Evolutionary conservation across 2,329 filamentous ascomycete genomes (phyloP), one percentile per base, ranked within the genome.

Genomic region (Botrytis elliptica): DNA sequence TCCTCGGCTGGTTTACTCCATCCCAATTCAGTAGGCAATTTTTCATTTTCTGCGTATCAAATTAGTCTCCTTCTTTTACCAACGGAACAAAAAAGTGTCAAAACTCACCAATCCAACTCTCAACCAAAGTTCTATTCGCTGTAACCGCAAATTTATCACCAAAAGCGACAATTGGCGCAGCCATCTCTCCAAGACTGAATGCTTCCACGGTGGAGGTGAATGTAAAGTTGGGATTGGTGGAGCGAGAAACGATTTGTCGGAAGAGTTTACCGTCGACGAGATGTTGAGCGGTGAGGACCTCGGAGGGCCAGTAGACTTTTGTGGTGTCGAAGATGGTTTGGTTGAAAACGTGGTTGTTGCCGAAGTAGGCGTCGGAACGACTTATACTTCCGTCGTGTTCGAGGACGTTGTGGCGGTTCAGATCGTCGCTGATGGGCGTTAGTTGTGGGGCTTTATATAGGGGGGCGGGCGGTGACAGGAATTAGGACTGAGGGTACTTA

Each of bases 301-400:
- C 33, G 18, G 36, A 25, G 59, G 70, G 44, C 33, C 42, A 71
- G 44, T 55, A 71, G 4, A 12, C 46, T 42, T 71, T 71, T 9
- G 44, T 64, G n/a, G 44, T 55, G 18, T 65, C 40, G 59, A 65
- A 89, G 75, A 88, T 78, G 3, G 82, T 84, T 70, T 85, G 80
- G 79, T 89, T 87, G 82, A 89, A 89, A 72, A 84, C 73, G 76
- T 86, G 83, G 76, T 85, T 85, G 79, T 85, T 85, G 36, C 86
- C 87, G 71, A 87, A 84, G 81, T 81, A 85, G 14, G 83, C 84
- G 73, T 89, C 87, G 2, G 81, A 77, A 40, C 86, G 86, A 59
- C 84, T 86, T 22, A 65, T 22, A n/a, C 69, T 71, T 40, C 33
- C 59, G 6, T 71, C 59, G 8, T 71, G 69, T n/a, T 65, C 44